Base-by-base conservation (phyloP, 257 asterid species). In the Solanum acaule region DNA sequence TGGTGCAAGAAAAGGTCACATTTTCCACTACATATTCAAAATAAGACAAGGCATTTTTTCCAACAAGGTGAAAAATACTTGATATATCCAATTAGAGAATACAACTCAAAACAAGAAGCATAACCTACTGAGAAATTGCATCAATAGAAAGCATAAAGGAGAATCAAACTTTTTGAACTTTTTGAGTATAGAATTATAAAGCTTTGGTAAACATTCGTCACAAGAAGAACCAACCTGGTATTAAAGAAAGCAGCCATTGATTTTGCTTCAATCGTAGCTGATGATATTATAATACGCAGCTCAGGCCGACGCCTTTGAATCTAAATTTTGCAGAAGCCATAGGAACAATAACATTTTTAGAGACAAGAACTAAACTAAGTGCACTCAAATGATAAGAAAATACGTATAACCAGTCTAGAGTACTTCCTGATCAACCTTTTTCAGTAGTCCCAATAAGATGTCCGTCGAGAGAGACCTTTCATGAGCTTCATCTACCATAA, bases 401-500 rank as follows among this genome's bases (percentile, higher is more conserved):
- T 2, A 49, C 11, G 7, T 52, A 81, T 18, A 49, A 46, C 11
- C 65, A 46, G 86, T 46, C 40, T 18, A 81, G 42, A 29, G 68
- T 49, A 81, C 4, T 46, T 46, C 38, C 68, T 70, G 70, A 23
- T 4, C 67, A 88, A 97, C 99, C 99, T 97, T 97, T 93, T 97
- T 97, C 91, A 97, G 92, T 89, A 97, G 98, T 86, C 98, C 99
- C 90, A 95, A 88, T 93, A 97, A 95, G 88, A 97, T 95, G 89
- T 97, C 99, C 0, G 99, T 97, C 13, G 99, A 93, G 90, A 97
- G 95, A 61, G 99, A 97, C 87, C 98, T 94, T 89, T 97, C 99
- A 85, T 95, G 99, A 90, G 99, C 99, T 93, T 97, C 99, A 93
- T 97, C 99, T 88, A 97, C 94, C 98, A 96, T 96, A 89, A 97